These are phyloP conservation scores for Petasospora fabianii DNA, from an alignment of 1,139 yeast species.

Conservation along the genomic window DNA sequence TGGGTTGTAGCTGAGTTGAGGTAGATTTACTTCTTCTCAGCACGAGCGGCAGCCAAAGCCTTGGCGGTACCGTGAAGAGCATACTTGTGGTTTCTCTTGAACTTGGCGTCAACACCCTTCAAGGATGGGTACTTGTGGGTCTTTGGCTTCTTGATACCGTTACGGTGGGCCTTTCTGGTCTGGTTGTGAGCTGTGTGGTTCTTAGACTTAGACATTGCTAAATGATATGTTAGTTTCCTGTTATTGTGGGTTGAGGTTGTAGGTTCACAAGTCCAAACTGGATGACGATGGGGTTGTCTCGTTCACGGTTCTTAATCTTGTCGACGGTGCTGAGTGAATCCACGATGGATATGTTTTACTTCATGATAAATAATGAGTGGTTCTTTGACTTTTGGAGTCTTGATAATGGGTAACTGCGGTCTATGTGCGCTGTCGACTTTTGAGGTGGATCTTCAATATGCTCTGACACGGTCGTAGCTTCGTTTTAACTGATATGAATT, in stretches of 20 bases:
- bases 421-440: no score
- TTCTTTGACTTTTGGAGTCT: no score
- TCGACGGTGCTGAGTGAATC: no score
- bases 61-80: slow-evolving; percentile 97
- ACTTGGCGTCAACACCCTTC: slow-evolving; percentile 99
- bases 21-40: slow-evolving; percentile 28
- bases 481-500: not conserved
- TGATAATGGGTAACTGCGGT: no score
- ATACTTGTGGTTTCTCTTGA: slow-evolving; percentile 99
- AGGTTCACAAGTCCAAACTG: slow-evolving; percentile 9
- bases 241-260: not conserved
- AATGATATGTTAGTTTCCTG: slow-evolving; percentile 9
- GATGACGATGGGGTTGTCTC: not conserved
- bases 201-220: slow-evolving; percentile 92
- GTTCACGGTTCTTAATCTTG: no score
- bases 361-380: no score
- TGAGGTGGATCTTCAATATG: not conserved
- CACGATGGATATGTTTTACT: not conserved
- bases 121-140: slow-evolving; percentile 97
- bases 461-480: not conserved
- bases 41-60: slow-evolving; percentile 81
- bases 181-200: slow-evolving; percentile 99
- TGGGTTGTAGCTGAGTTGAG: slow-evolving; percentile 1
- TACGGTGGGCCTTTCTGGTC: slow-evolving; percentile 99
- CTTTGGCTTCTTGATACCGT: slow-evolving; percentile 99